Evolutionary conservation across 805 yeast genomes (phyloP).

Genomic region (Pichia paraexigua): DNA sequence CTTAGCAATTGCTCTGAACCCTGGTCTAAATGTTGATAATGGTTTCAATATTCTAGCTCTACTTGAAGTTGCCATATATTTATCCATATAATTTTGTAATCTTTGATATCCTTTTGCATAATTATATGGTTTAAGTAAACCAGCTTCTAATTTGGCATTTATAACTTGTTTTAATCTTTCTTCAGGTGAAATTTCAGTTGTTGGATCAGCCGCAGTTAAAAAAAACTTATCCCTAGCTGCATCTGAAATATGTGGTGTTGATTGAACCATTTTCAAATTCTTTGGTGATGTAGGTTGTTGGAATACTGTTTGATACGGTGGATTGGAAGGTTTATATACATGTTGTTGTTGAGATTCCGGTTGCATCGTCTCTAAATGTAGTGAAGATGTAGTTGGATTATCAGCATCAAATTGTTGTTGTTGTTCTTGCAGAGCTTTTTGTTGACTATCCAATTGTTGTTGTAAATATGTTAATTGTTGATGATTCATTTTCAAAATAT

Average conservation of each 20-base stretch:
- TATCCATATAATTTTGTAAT: slow-evolving; percentile 84
- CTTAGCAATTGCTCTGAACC: slow-evolving; percentile 86
- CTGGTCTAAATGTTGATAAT: slow-evolving; percentile 78
- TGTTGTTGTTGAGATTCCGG: not conserved
- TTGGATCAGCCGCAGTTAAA: slow-evolving; percentile 94
- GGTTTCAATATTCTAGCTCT: slow-evolving; percentile 83
- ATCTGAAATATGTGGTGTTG: slow-evolving; percentile 40
- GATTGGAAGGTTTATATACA: not conserved
- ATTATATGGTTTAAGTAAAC: slow-evolving; percentile 83
- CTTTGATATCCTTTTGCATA: slow-evolving; percentile 92
- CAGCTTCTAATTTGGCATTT: slow-evolving; percentile 91
- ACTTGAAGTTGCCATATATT: slow-evolving; percentile 77
- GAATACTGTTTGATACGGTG: not conserved
- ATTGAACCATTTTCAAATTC: not conserved
- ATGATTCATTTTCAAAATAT: slow-evolving; percentile 4
- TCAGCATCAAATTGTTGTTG: not conserved
- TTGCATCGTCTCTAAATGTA: not conserved
- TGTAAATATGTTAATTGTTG: slow-evolving; percentile 6
- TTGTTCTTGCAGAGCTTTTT: not conserved
- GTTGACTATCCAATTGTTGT: slow-evolving; percentile 8
- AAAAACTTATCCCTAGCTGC: slow-evolving; percentile 90
- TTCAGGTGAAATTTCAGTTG: slow-evolving; percentile 89
- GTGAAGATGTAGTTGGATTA: not conserved
- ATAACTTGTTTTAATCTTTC: slow-evolving; percentile 89
- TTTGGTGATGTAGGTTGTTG: not conserved